Conservation (phyloP, 1,284 basidiomycete species). For the Ceratobasidium sp. region DNA sequence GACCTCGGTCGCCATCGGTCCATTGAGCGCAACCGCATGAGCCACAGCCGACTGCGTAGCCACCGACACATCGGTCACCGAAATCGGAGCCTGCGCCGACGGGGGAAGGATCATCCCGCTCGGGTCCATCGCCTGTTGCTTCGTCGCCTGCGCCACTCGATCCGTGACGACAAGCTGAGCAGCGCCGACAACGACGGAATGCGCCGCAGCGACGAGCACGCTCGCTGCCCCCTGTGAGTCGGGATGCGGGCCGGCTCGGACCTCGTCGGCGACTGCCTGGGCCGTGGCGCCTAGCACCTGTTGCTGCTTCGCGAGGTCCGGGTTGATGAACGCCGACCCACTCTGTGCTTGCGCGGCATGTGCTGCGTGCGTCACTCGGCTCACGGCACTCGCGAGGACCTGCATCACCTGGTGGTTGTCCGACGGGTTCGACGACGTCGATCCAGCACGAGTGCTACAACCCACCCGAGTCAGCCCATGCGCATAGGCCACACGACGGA, state of each 20-base stretch:
- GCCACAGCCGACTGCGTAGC: slow-evolving; percentile 81
- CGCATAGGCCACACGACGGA: slow-evolving; percentile 52
- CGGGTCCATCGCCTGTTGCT: slow-evolving; percentile 54
- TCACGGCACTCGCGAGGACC: slow-evolving; percentile 58
- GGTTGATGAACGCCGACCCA: slow-evolving; percentile 58
- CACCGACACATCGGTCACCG: slow-evolving; percentile 80
- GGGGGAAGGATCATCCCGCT: slow-evolving; percentile 57
- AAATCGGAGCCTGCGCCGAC: slow-evolving; percentile 69
- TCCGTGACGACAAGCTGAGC: slow-evolving; percentile 76
- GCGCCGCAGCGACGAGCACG: slow-evolving; percentile 75
- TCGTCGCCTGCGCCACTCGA: slow-evolving; percentile 61
- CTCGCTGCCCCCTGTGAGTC: slow-evolving; percentile 45
- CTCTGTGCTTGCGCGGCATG: slow-evolving; percentile 58
- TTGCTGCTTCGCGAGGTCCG: slow-evolving; percentile 72
- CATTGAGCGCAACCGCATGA: slow-evolving; percentile 74
- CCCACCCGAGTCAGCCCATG: slow-evolving; percentile 41
- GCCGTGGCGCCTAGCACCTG: slow-evolving; percentile 82
- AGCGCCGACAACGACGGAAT: slow-evolving; percentile 82
- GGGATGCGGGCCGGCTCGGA: slow-evolving; percentile 64
- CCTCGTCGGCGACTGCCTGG: slow-evolving; percentile 77
- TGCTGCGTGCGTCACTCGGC: slow-evolving; percentile 43
- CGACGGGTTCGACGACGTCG: slow-evolving; percentile 55
- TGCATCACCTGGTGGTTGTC: slow-evolving; percentile 77
- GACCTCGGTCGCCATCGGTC: slow-evolving; percentile 72
- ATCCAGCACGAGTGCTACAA: slow-evolving; percentile 49